Percentiles rank a stretch among this genome's conserved stretches.
These are phyloP conservation scores for Rhizopogon vesiculosus DNA, from an alignment of 768 basidiomycete species.

Conservation along the genomic window DNA sequence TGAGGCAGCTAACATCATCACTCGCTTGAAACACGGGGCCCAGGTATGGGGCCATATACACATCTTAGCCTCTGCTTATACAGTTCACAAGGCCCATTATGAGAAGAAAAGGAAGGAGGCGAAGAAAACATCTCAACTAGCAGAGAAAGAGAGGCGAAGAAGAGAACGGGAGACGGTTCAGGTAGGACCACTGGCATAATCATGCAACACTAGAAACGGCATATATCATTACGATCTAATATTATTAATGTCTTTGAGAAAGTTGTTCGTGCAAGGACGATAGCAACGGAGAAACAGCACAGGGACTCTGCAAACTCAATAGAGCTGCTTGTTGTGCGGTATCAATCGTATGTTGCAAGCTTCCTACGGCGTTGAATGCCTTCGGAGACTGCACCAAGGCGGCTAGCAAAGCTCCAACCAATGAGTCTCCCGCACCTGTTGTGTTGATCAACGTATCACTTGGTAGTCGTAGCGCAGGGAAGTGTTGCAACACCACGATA, in stretches of 20 bases:
- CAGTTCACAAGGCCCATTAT: constrained; percentile 42
- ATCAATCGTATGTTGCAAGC: constrained; percentile 41
- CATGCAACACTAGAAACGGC: constrained; percentile 1
- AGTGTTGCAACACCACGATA: constrained; percentile 66
- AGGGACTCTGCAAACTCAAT: constrained; percentile 50
- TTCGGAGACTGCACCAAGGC: constrained; percentile 41
- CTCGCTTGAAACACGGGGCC: constrained; percentile 73
- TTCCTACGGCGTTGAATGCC: constrained; percentile 40
- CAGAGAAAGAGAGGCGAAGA: constrained; percentile 46
- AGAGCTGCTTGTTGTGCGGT: constrained; percentile 64
- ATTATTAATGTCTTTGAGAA: background rate
- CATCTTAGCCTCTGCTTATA: background rate
- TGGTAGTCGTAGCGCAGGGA: constrained; percentile 49
- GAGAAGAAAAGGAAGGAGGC: constrained; percentile 44
- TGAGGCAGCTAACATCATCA: constrained; percentile 74
- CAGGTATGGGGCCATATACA: constrained; percentile 36
- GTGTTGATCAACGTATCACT: constrained; percentile 51
- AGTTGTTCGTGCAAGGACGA: constrained; percentile 23
- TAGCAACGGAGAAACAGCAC: constrained; percentile 64
- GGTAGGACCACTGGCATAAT: constrained; percentile 49
- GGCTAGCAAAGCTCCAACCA: constrained; percentile 82
- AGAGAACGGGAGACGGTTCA: constrained; percentile 49
- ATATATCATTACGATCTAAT: background rate
- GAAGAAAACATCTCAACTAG: constrained; percentile 28
- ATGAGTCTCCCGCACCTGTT: constrained; percentile 90